Evolutionary conservation across 1,284 basidiomycete species (phyloP).

Genomic region (Fereydounia khargensis): DNA sequence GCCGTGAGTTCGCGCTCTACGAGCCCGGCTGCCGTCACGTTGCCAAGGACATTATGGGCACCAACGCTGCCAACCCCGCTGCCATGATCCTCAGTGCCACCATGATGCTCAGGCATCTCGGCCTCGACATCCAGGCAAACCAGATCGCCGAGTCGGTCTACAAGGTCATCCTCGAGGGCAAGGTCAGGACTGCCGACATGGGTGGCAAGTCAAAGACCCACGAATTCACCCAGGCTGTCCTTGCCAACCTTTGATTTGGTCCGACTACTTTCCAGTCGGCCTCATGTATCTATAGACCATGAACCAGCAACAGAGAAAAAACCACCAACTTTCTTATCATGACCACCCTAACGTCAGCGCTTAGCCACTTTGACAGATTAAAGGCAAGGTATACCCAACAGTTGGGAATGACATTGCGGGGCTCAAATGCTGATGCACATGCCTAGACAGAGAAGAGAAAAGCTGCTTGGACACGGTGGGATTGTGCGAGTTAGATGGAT

Average conservation of each 20-base stretch:
- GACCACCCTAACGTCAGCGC: no score
- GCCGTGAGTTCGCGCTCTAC: slow-evolving; percentile 94
- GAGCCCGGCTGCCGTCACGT: slow-evolving; percentile 99
- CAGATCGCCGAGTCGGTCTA: slow-evolving; percentile 89
- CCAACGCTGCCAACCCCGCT: slow-evolving; percentile 93
- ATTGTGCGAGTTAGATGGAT: no score
- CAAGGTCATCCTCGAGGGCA: slow-evolving; percentile 83
- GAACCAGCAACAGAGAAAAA: background rate
- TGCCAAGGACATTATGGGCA: slow-evolving; percentile 95
- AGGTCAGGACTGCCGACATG: slow-evolving; percentile 92
- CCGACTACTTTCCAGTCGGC: background rate
- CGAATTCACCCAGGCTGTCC: slow-evolving; percentile 56
- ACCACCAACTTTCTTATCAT: no score
- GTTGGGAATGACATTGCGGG: no score
- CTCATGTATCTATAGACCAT: no score
- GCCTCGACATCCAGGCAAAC: slow-evolving; percentile 94
- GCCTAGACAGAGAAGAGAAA: no score
- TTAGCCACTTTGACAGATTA: no score
- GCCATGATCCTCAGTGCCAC: slow-evolving; percentile 97
- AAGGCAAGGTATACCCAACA: no score
- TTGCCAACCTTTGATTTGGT: slow-evolving; percentile 35
- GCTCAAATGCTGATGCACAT: no score
- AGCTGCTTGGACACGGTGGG: no score
- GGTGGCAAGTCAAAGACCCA: slow-evolving; percentile 65
- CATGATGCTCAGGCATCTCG: slow-evolving; percentile 98